Evolutionary conservation across 176 grass and related monocot genomes (phyloP).

Genomic region (Chloris gayana): DNA sequence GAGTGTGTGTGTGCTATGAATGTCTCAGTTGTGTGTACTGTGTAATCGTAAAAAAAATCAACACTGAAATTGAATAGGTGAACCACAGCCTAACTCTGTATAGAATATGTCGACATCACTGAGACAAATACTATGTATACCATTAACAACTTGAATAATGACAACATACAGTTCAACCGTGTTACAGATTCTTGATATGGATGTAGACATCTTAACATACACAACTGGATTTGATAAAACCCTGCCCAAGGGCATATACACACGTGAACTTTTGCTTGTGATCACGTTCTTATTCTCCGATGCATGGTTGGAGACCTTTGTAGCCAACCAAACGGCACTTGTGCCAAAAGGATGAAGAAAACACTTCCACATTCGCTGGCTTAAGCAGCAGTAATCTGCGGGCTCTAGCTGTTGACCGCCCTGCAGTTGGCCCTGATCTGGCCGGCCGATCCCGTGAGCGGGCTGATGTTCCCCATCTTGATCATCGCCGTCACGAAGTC

Average conservation of each 20-base stretch:
- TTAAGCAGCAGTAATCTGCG: neutral
- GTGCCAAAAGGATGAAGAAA: too few species aligned
- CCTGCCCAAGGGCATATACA: neutral
- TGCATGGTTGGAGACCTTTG: slow-evolving; percentile 11
- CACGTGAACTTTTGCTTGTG: slow-evolving; percentile 18
- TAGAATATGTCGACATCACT: too few species aligned
- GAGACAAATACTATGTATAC: too few species aligned
- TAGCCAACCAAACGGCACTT: neutral
- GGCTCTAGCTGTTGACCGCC: slow-evolving; percentile 48
- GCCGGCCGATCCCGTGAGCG: slow-evolving; percentile 45
- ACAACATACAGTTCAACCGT: neutral
- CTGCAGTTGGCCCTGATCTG: slow-evolving; percentile 64
- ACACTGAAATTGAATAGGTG: too few species aligned
- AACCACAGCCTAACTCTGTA: too few species aligned
- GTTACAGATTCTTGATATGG: neutral
- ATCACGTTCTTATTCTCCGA: slow-evolving; percentile 24
- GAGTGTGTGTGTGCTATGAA: too few species aligned
- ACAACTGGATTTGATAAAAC: neutral
- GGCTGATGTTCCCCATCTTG: slow-evolving; percentile 52
- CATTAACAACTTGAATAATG: neutral
- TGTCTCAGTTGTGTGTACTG: too few species aligned
- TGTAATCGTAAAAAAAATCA: too few species aligned
- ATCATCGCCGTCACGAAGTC: slow-evolving; percentile 63
- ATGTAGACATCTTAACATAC: neutral
- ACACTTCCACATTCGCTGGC: neutral